Conservation (phyloP, 805 yeast genomes). For the Hermanozyma aechmeae region DNA sequence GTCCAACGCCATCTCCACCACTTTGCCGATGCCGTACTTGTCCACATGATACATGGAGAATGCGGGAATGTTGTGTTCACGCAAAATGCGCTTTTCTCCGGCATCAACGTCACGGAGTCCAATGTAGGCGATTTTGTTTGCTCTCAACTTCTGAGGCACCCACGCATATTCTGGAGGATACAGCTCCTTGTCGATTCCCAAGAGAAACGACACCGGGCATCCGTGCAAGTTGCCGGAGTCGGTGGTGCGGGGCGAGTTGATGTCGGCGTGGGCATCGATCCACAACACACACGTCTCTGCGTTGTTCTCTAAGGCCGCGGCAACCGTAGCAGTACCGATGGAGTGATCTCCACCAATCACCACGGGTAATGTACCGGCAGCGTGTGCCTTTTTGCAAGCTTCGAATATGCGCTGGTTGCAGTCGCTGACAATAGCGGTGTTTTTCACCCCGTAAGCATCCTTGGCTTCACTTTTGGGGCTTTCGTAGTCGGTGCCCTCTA, state of each 20-base stretch:
- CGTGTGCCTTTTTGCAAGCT: slow-evolving; percentile 44
- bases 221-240: slow-evolving; percentile 92
- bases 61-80: slow-evolving; percentile 67
- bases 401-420: slow-evolving; percentile 58
- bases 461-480: slow-evolving; percentile 34
- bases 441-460: slow-evolving; percentile 49
- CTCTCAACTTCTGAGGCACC: slow-evolving; percentile 63
- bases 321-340: slow-evolving; percentile 86
- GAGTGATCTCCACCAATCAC: slow-evolving; percentile 97
- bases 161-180: slow-evolving; percentile 73
- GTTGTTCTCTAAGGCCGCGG: slow-evolving; percentile 67
- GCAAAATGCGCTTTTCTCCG: slow-evolving; percentile 71
- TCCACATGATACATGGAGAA: slow-evolving; percentile 95
- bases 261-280: slow-evolving; percentile 98
- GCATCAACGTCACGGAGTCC: slow-evolving; percentile 91
- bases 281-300: slow-evolving; percentile 89
- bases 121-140: slow-evolving; percentile 76
- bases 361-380: slow-evolving; percentile 50
- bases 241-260: slow-evolving; percentile 79
- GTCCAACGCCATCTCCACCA: slow-evolving; percentile 83
- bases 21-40: slow-evolving; percentile 84
- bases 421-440: slow-evolving; percentile 69
- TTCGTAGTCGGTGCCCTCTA: slow-evolving; percentile 39
- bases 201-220: slow-evolving; percentile 85
- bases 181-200: slow-evolving; percentile 64